Conservation (phyloP, 2,329 filamentous ascomycete species). For the Torrubiella hemipterigena region DNA sequence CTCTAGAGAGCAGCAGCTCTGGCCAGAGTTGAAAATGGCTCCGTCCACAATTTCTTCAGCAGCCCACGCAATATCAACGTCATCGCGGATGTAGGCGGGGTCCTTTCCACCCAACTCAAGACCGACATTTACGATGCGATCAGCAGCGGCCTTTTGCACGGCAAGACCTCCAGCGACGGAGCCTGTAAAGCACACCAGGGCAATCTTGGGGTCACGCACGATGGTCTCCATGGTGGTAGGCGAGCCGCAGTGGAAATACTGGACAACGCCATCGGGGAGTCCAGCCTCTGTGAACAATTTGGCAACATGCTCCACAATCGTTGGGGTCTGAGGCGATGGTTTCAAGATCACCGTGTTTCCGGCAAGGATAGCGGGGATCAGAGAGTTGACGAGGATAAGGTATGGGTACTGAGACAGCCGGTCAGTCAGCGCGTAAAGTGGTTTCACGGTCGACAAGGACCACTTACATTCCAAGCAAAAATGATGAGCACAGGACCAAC, state of each 20-base stretch:
- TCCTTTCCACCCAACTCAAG: constrained; percentile 93
- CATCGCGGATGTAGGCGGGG: constrained; percentile 74
- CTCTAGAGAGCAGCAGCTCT: constrained; percentile 91
- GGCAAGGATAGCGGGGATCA: constrained; percentile 81
- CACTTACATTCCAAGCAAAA: constrained; percentile 88
- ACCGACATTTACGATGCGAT: constrained; percentile 74
- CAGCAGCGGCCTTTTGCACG: constrained; percentile 73
- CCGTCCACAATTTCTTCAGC: constrained; percentile 93
- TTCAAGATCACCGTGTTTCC: constrained; percentile 91
- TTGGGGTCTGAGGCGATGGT: constrained; percentile 89
- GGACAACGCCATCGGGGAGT: constrained; percentile 70
- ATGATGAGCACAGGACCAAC: constrained; percentile 80
- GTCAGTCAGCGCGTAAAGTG: constrained; percentile 5
- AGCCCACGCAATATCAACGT: constrained; percentile 83
- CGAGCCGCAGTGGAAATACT: constrained; percentile 85
- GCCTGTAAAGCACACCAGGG: constrained; percentile 84
- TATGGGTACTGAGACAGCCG: constrained; percentile 65
- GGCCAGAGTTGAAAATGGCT: constrained; percentile 95
- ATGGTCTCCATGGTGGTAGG: constrained; percentile 65
- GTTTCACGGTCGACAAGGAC: not conserved
- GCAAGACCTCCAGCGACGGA: constrained; percentile 80
- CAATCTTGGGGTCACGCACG: constrained; percentile 63
- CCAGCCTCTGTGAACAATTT: constrained; percentile 70
- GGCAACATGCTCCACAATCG: constrained; percentile 73
- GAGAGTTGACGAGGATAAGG: constrained; percentile 81